Base-by-base conservation (phyloP, 495 filamentous ascomycete genomes). In the Trichodelitschia bisporula region DNA sequence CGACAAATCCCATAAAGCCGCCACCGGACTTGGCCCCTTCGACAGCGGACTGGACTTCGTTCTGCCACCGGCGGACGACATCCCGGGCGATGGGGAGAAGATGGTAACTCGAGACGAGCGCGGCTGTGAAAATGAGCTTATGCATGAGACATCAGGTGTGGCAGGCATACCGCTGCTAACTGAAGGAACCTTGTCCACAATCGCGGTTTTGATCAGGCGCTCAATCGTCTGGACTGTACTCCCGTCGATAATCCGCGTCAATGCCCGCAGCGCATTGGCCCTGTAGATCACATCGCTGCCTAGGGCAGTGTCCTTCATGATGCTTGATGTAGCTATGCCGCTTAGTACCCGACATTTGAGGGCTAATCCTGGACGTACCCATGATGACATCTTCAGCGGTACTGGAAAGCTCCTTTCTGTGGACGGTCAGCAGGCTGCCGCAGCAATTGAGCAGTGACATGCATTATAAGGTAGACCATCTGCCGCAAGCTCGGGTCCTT, bases 311-410 rank as follows among this genome's bases (percentile, higher is more conserved):
- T 99, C 86, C 59, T 99, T 99, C 84, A 99, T 99, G 38, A 99
- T 92, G 42, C 80, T 91, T n/a, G n/a, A n/a, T n/a, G n/a, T n/a
- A n/a, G n/a, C n/a, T n/a, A n/a, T n/a, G n/a, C n/a, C n/a, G n/a
- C n/a, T n/a, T n/a, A n/a, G n/a, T n/a, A n/a, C n/a, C n/a, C n/a
- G n/a, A n/a, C n/a, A 12, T 31, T 31, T 26, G 24, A 26, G 24
- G 24, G 14, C n/a, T 4, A n/a, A 11, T 2, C 14, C 24, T n/a
- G 55, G 77, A 83, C 15, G 86, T 99, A 31, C 92, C 84, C 86
- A 99, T 95, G 41, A 99, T 99, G 35, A 92, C 83, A 63, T 99
- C 86, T 54, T 95, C 83, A 18, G 89, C 84, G n/a, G 80, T 89
- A 46, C 69, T 64, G 36, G 84, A 77, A 40, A 99, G 61, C 63